Conservation (phyloP, 1,139 yeast species). For the Taphrina sp. region DNA sequence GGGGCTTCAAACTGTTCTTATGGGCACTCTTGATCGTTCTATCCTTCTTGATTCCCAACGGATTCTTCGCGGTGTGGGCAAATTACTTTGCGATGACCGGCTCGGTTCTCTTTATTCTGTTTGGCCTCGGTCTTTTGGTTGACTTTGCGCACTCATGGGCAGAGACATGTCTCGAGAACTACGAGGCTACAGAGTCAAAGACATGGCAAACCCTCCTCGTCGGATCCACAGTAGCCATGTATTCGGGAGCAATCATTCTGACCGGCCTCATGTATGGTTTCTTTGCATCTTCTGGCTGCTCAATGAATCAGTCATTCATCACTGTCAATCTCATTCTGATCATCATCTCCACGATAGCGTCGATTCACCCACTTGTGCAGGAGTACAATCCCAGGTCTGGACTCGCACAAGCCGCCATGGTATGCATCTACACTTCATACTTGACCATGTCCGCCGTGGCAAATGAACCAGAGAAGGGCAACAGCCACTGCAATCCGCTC, state of each 20-base stretch:
- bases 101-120: constrained; percentile 79
- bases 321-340: constrained; percentile 68
- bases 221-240: constrained; percentile 87
- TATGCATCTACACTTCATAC: constrained; percentile 88
- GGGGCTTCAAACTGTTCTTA: constrained; percentile 71
- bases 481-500: constrained; percentile 83
- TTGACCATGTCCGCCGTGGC: constrained; percentile 90
- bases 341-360: constrained; percentile 62
- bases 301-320: constrained; percentile 87
- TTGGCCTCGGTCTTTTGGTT: constrained; percentile 84
- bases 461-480: constrained; percentile 79
- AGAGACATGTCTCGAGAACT: constrained; percentile 86
- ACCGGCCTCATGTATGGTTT: constrained; percentile 73
- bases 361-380: constrained; percentile 80
- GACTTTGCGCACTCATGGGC: constrained; percentile 99
- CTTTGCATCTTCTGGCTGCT: constrained; percentile 81
- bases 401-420: constrained; percentile 95
- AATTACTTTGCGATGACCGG: constrained; percentile 81
- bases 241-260: constrained; percentile 65
- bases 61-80: constrained; percentile 85
- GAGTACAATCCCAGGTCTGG: constrained; percentile 95
- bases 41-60: constrained; percentile 80
- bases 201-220: constrained; percentile 79
- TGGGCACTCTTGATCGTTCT: constrained; percentile 60
- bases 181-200: constrained; percentile 74